phyloP scores from a whole-genome alignment of 2,329 filamentous ascomycete species.

The Claviceps spartinae region DNA sequence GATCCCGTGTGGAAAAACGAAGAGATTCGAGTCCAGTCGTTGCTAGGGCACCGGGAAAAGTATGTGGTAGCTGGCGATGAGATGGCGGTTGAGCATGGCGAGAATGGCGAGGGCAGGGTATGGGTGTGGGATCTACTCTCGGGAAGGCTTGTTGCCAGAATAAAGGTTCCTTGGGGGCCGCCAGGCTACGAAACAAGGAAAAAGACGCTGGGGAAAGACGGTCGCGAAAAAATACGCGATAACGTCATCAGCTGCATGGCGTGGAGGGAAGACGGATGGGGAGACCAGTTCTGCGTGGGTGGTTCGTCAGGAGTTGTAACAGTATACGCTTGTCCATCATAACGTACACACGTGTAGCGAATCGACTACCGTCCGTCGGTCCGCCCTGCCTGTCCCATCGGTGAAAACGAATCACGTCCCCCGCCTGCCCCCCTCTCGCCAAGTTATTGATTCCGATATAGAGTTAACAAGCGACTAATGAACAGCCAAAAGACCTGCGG shows the following conservation, averaged over 20 bases:
- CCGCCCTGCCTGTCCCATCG: too few relatives aligned
- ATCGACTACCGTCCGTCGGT: background rate
- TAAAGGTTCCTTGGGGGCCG: conserved; percentile 46
- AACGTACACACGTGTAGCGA: conserved; percentile 9
- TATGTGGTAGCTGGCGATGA: conserved; percentile 76
- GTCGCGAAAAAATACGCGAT: conserved; percentile 43
- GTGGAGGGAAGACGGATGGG: conserved; percentile 49
- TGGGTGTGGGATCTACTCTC: conserved; percentile 77
- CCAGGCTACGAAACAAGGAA: conserved; percentile 33
- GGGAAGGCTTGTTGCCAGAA: conserved; percentile 50
- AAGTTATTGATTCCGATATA: conserved; percentile 4
- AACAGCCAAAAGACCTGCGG: background rate
- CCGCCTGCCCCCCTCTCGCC: background rate
- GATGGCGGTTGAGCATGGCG: conserved; percentile 21
- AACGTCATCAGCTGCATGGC: conserved; percentile 50
- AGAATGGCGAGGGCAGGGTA: conserved; percentile 41
- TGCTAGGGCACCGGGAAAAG: conserved; percentile 62
- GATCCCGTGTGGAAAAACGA: conserved; percentile 47
- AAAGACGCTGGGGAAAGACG: conserved; percentile 43
- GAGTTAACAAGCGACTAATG: background rate
- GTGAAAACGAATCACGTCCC: background rate
- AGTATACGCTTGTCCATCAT: conserved; percentile 35
- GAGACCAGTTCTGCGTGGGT: conserved; percentile 51
- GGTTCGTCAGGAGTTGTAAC: conserved; percentile 54
- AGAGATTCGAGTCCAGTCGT: conserved; percentile 59